These are phyloP conservation scores for Phlyctochytrium bullatum DNA, from an alignment of 192 early-diverging fungal genomes.

Conservation along the genomic window DNA sequence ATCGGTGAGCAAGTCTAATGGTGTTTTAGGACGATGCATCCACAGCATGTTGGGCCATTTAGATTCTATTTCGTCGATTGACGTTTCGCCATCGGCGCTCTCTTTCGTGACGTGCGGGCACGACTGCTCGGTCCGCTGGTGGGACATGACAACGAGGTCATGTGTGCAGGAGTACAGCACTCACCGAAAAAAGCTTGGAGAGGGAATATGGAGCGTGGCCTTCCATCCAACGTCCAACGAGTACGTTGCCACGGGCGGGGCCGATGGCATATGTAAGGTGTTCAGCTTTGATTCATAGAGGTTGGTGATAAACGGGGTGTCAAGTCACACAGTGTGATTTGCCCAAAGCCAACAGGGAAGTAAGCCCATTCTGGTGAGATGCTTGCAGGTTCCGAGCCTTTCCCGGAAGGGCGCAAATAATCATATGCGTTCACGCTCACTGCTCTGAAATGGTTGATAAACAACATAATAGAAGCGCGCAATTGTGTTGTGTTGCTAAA, in stretches of 20 bases:
- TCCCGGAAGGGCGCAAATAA: too few species aligned
- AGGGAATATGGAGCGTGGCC: constrained; percentile 59
- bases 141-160: constrained; percentile 63
- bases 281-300: neutral
- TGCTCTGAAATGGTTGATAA: too few species aligned
- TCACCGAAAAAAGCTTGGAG: constrained; percentile 69
- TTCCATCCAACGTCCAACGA: neutral
- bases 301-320: too few species aligned
- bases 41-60: constrained; percentile 67
- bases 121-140: constrained; percentile 73
- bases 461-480: too few species aligned
- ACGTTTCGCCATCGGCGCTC: constrained; percentile 62
- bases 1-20: neutral
- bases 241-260: neutral
- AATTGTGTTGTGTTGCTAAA: too few species aligned
- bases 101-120: constrained; percentile 70
- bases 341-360: too few species aligned
- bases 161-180: constrained; percentile 72
- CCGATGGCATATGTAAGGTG: neutral
- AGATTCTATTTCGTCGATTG: constrained; percentile 64
- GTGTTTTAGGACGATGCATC: constrained; percentile 48
- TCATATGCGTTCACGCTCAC: too few species aligned
- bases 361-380: too few species aligned
- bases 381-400: too few species aligned
- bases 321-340: too few species aligned